These are phyloP conservation scores for Colletotrichum paranaense DNA, from an alignment of 2,329 filamentous ascomycete genomes.

Conservation along the genomic window DNA sequence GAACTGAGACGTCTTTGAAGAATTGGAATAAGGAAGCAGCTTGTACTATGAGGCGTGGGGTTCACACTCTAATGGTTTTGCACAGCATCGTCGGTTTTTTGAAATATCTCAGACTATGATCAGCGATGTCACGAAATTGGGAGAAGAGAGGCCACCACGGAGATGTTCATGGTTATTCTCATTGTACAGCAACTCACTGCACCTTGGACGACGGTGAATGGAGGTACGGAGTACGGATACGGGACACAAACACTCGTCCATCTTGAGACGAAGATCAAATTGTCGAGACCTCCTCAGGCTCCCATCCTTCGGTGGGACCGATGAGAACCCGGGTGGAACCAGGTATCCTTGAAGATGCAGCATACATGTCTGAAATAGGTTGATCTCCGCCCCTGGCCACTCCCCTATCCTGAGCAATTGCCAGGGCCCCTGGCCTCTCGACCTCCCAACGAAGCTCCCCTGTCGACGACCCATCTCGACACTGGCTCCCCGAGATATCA, in stretches of 20 bases:
- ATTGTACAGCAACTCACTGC: not conserved
- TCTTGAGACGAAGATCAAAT: not conserved
- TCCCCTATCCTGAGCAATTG: constrained; percentile 10
- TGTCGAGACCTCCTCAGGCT: not conserved
- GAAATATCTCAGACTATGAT: not conserved
- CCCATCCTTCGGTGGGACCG: not conserved
- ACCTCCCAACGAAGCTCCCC: constrained; percentile 18
- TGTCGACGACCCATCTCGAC: constrained; percentile 5
- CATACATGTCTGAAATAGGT: constrained; percentile 31
- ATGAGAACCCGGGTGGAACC: not conserved
- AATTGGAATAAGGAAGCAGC: not conserved
- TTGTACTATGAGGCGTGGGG: not conserved
- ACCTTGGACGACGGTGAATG: not conserved
- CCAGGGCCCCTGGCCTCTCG: not conserved
- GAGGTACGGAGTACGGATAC: not conserved
- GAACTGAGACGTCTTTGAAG: not conserved
- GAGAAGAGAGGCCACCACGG: not conserved
- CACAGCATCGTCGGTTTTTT: not conserved
- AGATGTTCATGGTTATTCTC: not conserved
- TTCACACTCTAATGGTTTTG: not conserved
- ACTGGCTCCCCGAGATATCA: constrained; percentile 14
- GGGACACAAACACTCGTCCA: not conserved
- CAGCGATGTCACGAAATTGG: not conserved
- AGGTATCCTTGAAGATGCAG: constrained; percentile 22
- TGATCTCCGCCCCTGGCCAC: constrained; percentile 27